Conservation (phyloP, 2,329 filamentous ascomycete genomes). For the Dothideomycetidae sp. region DNA sequence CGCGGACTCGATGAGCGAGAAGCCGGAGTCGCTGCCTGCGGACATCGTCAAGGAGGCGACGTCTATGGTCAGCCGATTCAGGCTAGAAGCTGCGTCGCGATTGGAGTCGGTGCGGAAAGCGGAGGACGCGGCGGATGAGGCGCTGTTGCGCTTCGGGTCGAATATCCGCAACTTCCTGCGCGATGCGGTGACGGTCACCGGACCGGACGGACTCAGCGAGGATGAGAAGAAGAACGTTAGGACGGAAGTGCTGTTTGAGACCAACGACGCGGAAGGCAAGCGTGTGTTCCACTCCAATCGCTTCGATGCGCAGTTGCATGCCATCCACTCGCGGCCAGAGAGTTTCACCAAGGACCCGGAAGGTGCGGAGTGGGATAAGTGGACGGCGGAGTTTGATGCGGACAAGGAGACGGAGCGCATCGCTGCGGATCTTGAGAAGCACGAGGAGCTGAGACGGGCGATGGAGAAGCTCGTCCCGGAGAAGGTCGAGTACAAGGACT, state of each 20-base stretch:
- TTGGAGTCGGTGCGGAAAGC: constrained; percentile 81
- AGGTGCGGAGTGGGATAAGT: constrained; percentile 51
- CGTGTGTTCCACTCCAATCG: constrained; percentile 87
- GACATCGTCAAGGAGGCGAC: constrained; percentile 43
- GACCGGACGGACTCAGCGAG: constrained; percentile 42
- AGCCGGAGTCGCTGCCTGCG: constrained; percentile 32
- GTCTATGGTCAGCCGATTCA: constrained; percentile 61
- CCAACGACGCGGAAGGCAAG: constrained; percentile 76
- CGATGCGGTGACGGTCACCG: constrained; percentile 78
- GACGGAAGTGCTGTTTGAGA: constrained; percentile 67
- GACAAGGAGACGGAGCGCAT: constrained; percentile 78
- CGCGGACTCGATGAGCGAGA: constrained; percentile 15
- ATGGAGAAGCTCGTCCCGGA: constrained; percentile 98
- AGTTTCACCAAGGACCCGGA: constrained; percentile 72
- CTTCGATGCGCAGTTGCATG: constrained; percentile 90
- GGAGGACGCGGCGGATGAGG: constrained; percentile 92
- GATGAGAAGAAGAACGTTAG: constrained; percentile 33
- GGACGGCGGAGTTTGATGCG: constrained; percentile 61
- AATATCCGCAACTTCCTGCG: constrained; percentile 81
- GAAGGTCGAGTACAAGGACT: constrained; percentile 71
- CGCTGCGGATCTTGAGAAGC: constrained; percentile 66
- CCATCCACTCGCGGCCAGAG: constrained; percentile 74
- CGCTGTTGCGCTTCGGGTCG: constrained; percentile 76
- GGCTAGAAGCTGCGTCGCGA: constrained; percentile 62
- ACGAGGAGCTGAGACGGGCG: constrained; percentile 66